phyloP scores from a whole-genome alignment of 495 filamentous ascomycete species.

The Delitschia confertaspora region DNA sequence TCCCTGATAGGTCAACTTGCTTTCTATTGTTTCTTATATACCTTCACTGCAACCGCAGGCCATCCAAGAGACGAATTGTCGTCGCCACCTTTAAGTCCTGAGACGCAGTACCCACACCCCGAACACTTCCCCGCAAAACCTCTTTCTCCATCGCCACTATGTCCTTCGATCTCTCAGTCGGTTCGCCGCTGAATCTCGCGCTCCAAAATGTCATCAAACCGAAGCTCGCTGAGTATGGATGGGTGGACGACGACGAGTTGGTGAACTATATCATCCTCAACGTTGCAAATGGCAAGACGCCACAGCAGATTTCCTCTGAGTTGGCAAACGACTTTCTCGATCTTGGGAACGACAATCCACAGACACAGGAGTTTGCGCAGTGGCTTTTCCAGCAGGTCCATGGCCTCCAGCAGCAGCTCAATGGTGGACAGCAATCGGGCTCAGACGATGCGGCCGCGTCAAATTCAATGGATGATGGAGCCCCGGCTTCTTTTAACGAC shows the following conservation, averaged over 20 bases:
- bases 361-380: slow-evolving; percentile 70
- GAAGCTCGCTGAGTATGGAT: slow-evolving; percentile 92
- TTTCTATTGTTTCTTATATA: too few species aligned
- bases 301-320: slow-evolving; percentile 80
- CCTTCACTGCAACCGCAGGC: too few species aligned
- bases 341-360: slow-evolving; percentile 71
- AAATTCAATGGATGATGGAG: slow-evolving; percentile 3
- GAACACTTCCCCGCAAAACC: background rate
- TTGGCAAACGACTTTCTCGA: slow-evolving; percentile 81
- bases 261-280: slow-evolving; percentile 95
- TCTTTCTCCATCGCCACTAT: slow-evolving; percentile 37
- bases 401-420: slow-evolving; percentile 54
- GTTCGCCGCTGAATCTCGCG: slow-evolving; percentile 71
- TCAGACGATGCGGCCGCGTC: slow-evolving; percentile 1
- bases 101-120: too few species aligned
- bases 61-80: too few species aligned
- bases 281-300: slow-evolving; percentile 87
- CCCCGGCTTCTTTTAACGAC: slow-evolving; percentile 5
- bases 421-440: slow-evolving; percentile 33
- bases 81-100: too few species aligned
- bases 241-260: slow-evolving; percentile 80
- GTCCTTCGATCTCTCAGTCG: slow-evolving; percentile 62
- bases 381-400: slow-evolving; percentile 88
- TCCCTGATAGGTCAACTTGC: too few species aligned
- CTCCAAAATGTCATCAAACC: slow-evolving; percentile 72